phyloP scores from a whole-genome alignment of 2,329 filamentous ascomycete genomes.

The Alternaria ventricosa region DNA sequence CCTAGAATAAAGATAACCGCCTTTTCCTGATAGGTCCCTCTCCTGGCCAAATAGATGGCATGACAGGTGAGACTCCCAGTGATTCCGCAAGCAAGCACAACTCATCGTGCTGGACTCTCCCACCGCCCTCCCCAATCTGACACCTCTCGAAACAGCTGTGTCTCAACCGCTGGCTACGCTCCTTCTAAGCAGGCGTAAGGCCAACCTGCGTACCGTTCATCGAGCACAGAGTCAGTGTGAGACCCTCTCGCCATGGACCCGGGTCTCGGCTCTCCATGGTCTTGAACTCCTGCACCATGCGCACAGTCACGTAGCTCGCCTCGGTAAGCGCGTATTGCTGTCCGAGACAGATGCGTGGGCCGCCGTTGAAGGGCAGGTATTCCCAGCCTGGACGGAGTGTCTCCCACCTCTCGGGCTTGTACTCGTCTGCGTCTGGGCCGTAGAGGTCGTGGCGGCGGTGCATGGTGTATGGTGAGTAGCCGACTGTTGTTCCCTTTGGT shows the following conservation, averaged over 20 bases:
- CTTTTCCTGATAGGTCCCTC: background rate
- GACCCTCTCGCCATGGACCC: constrained; percentile 37
- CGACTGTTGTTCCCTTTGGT: constrained; percentile 54
- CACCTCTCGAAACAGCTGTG: constrained; percentile 17
- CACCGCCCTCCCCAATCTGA: background rate
- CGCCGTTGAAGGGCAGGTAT: constrained; percentile 50
- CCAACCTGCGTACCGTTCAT: constrained; percentile 40
- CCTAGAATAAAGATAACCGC: constrained; percentile 6
- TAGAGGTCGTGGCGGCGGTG: constrained; percentile 58
- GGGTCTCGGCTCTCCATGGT: constrained; percentile 38
- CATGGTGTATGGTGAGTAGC: constrained; percentile 53
- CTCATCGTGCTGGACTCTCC: constrained; percentile 1
- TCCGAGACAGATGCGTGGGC: constrained; percentile 47
- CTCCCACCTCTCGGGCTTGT: constrained; percentile 58
- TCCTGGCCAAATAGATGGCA: background rate
- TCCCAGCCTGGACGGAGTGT: constrained; percentile 46
- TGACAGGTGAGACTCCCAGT: background rate
- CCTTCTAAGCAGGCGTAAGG: constrained; percentile 31
- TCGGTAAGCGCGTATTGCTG: constrained; percentile 48
- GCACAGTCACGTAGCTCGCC: constrained; percentile 42
- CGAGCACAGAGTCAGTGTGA: constrained; percentile 39
- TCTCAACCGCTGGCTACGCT: background rate
- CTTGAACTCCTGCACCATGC: constrained; percentile 42
- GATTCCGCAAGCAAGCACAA: constrained; percentile 12
- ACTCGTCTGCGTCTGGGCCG: constrained; percentile 57